Evolutionary conservation across 1,139 yeast species (phyloP).

Genomic region (Saccharomyces hybrid): DNA sequence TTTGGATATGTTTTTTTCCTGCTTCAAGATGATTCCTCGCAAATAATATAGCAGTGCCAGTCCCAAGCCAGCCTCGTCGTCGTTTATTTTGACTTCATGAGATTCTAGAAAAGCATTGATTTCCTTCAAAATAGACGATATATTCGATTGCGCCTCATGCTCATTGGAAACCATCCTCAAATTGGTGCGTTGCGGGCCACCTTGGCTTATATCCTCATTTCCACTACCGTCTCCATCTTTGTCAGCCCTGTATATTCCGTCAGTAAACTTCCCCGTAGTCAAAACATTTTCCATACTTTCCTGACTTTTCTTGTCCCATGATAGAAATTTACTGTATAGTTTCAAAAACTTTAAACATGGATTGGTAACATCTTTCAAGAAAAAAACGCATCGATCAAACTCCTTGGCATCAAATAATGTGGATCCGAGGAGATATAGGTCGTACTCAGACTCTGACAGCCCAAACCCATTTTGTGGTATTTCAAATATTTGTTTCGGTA

Average conservation of each 20-base stretch:
- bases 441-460: slow-evolving; percentile 35
- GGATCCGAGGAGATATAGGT: slow-evolving; percentile 53
- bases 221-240: slow-evolving; percentile 5
- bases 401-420: slow-evolving; percentile 79
- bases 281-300: slow-evolving; percentile 67
- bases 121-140: slow-evolving; percentile 33
- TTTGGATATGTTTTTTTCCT: slow-evolving; percentile 48
- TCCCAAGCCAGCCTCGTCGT: slow-evolving; percentile 27
- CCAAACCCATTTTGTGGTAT: slow-evolving; percentile 5
- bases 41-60: slow-evolving; percentile 53
- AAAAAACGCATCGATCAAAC: slow-evolving; percentile 68
- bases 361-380: slow-evolving; percentile 45
- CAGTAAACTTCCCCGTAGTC: slow-evolving; percentile 21
- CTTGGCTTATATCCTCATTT: background rate
- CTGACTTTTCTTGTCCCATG: slow-evolving; percentile 66
- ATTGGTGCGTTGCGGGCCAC: background rate
- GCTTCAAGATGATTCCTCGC: slow-evolving; percentile 56
- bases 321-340: slow-evolving; percentile 59
- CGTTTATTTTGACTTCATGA: slow-evolving; percentile 24
- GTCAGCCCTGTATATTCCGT: slow-evolving; percentile 1
- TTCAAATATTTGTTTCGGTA: background rate
- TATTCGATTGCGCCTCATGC: slow-evolving; percentile 21
- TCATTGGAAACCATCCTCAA: slow-evolving; percentile 8
- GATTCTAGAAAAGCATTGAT: slow-evolving; percentile 36
- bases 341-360: slow-evolving; percentile 57